Conservation (phyloP, 805 yeast genomes). For the Kodamaea hsintzibuensis region DNA sequence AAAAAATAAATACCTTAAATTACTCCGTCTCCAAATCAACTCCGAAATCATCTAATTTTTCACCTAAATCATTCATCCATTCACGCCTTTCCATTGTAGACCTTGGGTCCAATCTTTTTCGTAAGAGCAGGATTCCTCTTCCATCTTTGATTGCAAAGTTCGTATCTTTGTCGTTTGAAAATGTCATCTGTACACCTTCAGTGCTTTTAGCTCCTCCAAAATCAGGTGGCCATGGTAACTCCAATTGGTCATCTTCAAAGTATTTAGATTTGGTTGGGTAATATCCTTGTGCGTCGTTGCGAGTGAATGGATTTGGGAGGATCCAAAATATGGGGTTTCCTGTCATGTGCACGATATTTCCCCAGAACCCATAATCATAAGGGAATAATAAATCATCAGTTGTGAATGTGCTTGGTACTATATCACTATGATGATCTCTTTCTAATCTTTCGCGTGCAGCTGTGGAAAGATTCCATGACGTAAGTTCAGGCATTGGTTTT, state of each 20-base stretch:
- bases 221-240: conserved; percentile 93
- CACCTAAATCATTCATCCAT: conserved; percentile 86
- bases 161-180: conserved; percentile 8
- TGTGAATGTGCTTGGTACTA: conserved; percentile 42
- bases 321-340: conserved; percentile 72
- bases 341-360: conserved; percentile 51
- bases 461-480: conserved; percentile 41
- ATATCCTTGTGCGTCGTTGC: conserved; percentile 53
- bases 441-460: conserved; percentile 4
- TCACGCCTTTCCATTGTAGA: conserved; percentile 39
- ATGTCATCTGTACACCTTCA: conserved; percentile 12
- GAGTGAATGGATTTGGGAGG: conserved; percentile 68
- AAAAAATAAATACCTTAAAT: background rate
- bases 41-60: conserved; percentile 78
- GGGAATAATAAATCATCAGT: conserved; percentile 79
- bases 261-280: conserved; percentile 52
- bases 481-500: conserved; percentile 43
- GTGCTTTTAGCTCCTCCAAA: conserved; percentile 51
- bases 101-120: conserved; percentile 39
- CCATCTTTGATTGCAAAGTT: conserved; percentile 8
- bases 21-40: conserved; percentile 72
- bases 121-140: conserved; percentile 24
- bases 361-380: conserved; percentile 66
- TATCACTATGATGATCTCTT: background rate
- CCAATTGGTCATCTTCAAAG: conserved; percentile 55